Percentiles rank a stretch among this genome's conserved stretches.
Conservation (phyloP, 2,329 filamentous ascomycete genomes). For the Zymoseptoria ardabiliae region DNA sequence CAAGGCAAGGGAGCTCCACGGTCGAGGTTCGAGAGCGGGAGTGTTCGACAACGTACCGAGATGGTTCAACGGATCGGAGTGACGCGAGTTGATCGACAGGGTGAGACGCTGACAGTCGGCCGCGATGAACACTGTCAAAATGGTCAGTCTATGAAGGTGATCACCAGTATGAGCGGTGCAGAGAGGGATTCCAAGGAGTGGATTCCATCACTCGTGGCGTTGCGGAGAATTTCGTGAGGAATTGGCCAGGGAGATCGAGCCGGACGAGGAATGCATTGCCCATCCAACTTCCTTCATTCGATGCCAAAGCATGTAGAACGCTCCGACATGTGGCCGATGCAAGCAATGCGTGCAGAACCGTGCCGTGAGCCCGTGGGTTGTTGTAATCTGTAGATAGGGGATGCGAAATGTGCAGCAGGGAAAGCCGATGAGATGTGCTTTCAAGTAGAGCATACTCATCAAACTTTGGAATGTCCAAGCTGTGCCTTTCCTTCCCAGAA, state of each 20-base stretch:
- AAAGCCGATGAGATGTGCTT: not conserved
- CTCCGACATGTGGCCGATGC: not conserved
- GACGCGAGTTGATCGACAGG: not conserved
- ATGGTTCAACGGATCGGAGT: not conserved
- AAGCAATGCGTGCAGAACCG: not conserved
- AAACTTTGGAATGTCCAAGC: not conserved
- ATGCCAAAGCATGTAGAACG: not conserved
- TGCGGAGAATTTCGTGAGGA: not conserved
- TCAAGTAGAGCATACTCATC: not conserved
- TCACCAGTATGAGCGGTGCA: not conserved
- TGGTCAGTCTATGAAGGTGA: not conserved
- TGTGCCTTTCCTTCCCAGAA: not conserved
- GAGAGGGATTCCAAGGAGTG: not conserved
- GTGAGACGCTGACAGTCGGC: not conserved
- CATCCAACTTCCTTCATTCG: not conserved
- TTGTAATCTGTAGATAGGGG: not conserved
- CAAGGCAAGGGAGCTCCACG: slow-evolving; percentile 26
- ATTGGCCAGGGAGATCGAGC: slow-evolving; percentile 1
- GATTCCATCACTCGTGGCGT: not conserved
- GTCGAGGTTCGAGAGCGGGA: slow-evolving; percentile 5
- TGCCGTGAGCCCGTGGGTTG: not conserved
- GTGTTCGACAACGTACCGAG: slow-evolving; percentile 13
- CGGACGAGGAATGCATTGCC: not conserved
- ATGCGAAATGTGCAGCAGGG: not conserved
- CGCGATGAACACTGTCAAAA: not conserved